These are phyloP conservation scores for Carex myosuroides DNA, from an alignment of 176 grass and related monocot species.

Conservation along the genomic window DNA sequence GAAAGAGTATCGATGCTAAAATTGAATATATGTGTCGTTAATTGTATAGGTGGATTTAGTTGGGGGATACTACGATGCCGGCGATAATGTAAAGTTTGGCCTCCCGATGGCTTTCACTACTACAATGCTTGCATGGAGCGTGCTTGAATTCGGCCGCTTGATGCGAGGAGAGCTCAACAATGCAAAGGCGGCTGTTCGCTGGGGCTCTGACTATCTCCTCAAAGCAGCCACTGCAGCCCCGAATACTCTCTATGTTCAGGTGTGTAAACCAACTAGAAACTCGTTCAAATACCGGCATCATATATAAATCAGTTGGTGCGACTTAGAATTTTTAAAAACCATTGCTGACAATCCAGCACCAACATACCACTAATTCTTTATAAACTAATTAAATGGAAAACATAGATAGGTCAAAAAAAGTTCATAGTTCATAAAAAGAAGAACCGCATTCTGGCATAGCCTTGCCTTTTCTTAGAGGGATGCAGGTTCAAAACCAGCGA, in stretches of 20 bases:
- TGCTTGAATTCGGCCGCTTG: constrained; percentile 68
- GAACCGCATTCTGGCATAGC: background rate
- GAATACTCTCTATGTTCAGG: constrained; percentile 56
- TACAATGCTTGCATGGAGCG: constrained; percentile 91
- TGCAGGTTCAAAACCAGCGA: background rate
- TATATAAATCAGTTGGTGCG: background rate
- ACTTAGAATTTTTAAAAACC: background rate
- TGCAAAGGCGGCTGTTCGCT: constrained; percentile 63
- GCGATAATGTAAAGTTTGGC: constrained; percentile 88
- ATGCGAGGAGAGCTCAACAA: constrained; percentile 51
- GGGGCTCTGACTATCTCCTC: constrained; percentile 90
- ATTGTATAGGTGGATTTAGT: constrained; percentile 57
- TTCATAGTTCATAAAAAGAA: background rate
- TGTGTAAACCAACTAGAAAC: background rate
- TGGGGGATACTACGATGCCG: constrained; percentile 86
- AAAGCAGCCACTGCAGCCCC: constrained; percentile 74
- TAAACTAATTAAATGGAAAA: background rate
- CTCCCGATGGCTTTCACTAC: constrained; percentile 83
- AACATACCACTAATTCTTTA: background rate
- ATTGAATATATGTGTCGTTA: background rate
- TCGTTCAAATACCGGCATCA: background rate
- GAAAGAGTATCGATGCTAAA: background rate
- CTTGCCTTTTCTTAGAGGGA: background rate
- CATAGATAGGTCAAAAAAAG: background rate
- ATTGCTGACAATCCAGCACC: background rate